These are phyloP conservation scores for Microthlaspi erraticum DNA, from an alignment of 345 rosid species.

Conservation along the genomic window DNA sequence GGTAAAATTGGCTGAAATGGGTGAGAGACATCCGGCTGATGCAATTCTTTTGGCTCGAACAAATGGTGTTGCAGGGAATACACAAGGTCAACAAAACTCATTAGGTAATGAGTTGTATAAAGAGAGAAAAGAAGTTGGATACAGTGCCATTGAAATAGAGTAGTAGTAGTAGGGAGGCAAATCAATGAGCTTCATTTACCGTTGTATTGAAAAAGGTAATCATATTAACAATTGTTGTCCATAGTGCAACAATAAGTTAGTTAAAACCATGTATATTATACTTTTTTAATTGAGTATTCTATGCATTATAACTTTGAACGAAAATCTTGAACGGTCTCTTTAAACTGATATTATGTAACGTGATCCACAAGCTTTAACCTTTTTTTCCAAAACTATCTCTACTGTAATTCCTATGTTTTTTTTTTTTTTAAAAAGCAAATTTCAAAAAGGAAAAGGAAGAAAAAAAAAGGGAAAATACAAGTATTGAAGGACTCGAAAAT, in stretches of 20 bases:
- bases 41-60: constrained; percentile 43
- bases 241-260: not conserved
- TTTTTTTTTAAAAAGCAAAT: constrained; percentile 4
- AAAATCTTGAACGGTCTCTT: too few relatives aligned
- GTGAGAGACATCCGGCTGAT: too few relatives aligned
- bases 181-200: constrained; percentile 10
- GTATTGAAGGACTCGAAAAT: too few relatives aligned
- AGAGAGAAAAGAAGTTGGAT: constrained; percentile 55
- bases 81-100: constrained; percentile 36
- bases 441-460: constrained; percentile 10
- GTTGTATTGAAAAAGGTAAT: not conserved
- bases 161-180: constrained; percentile 10
- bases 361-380: too few relatives aligned
- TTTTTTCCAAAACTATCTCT: too few relatives aligned
- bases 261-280: not conserved
- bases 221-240: not conserved
- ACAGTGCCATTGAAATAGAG: constrained; percentile 55
- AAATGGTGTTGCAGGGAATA: constrained; percentile 58
- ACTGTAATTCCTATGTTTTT: too few relatives aligned
- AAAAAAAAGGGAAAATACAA: too few relatives aligned
- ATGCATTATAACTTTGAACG: too few relatives aligned
- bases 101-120: constrained; percentile 35
- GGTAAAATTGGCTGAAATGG: too few relatives aligned
- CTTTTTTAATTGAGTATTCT: too few relatives aligned
- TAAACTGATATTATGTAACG: not conserved